Base-by-base conservation (phyloP, 495 filamentous ascomycete genomes). In the Penicillium verhagenii region DNA sequence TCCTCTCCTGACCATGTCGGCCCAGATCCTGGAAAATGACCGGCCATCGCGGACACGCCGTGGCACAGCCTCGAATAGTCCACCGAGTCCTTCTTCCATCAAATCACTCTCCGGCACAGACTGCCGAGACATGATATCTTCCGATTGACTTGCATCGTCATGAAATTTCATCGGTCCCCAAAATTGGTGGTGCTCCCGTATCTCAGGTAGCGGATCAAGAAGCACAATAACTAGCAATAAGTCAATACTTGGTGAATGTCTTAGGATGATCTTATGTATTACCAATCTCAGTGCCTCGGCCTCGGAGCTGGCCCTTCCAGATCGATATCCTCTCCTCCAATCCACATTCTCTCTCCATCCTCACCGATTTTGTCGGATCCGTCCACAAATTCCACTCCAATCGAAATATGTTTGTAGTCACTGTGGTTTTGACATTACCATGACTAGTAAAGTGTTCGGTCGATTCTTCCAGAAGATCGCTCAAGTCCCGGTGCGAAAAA, bases 321-420 rank as follows among this genome's bases (percentile, higher is more conserved):
- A 60, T 52, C 16, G 57, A 47, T 5, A 56, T 19, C 24, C 29
- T 60, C 31, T 60, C 57, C 11, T 60, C 57, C 21, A 28, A 45
- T 2, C 52, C 57, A 49, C 52, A 60, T 28, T 52, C 47, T 16
- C 52, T 46, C 11, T 33, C 39, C 31, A 38, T 28, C 10, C 24
- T 18, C 28, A 18, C 8, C 6, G 57, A 51, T 20, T 47, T 50
- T 6, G 16, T 21, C 10, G 57, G 52, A 25, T 56, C 47, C 0
- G 47, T 52, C 47, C 52, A 56, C 11, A 60, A 13, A 14, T n/a
- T 29, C 52, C 52, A 55, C 1, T 54, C 57, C 2, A 24, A 31
- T 3, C 57, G 47, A 14, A 60, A 60, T 9, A 60, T 60, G 19
- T 60, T 60, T 0, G 57, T 60, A 1, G 4, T 13, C 14, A 37